Evolutionary conservation across 176 grass and related monocot species (phyloP), one percentile per base, ranked within the genome.

Genomic region (Carex cristatella): DNA sequence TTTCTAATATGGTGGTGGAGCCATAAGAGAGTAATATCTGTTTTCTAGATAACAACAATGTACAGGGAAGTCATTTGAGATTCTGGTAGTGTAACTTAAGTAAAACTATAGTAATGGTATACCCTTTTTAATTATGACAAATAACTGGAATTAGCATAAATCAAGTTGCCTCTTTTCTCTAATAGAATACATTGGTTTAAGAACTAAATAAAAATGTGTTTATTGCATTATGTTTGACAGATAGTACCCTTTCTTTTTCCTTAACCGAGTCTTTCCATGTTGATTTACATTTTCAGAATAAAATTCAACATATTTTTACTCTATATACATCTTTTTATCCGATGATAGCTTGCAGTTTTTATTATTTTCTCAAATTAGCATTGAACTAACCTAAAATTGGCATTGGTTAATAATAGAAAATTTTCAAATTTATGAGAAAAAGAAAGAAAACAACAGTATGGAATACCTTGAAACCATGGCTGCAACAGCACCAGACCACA

Each of bases 401-500:
- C 27, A 79, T 3, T 35, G 57, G 13, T 35, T 16, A 33, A 16
- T 31, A 78, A 57, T 32, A 12, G 3, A 28, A 77, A 56, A 30
- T 2, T 57, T 27, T 4, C 5, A 76, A 57, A 33, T 18, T 19
- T 6, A 18, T 32, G 30, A 31, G 14, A 0, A 9, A 79, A 57
- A 40, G 4, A 15, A 78, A 57, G 11, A 35, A 15, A 79, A 58
- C 13, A 57, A 32, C 27, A 57, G 27, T 57, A 10, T 78, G 5
- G 35, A 6, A 72, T 95, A 96, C 97, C 97, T 92, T 0, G 93
- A 99, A 57, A 99, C 88, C 93, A 99, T 99, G 57, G 97, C 93
- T 54, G 97, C 97, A 16, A 96, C 90, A 46, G 97, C 97, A 59
- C 97, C 93, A 13, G 93, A 61, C 91, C 93, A 99, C 53, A 99